These are phyloP conservation scores for Penicillium psychrosexuale DNA, from an alignment of 2,329 filamentous ascomycete species.

Conservation along the genomic window DNA sequence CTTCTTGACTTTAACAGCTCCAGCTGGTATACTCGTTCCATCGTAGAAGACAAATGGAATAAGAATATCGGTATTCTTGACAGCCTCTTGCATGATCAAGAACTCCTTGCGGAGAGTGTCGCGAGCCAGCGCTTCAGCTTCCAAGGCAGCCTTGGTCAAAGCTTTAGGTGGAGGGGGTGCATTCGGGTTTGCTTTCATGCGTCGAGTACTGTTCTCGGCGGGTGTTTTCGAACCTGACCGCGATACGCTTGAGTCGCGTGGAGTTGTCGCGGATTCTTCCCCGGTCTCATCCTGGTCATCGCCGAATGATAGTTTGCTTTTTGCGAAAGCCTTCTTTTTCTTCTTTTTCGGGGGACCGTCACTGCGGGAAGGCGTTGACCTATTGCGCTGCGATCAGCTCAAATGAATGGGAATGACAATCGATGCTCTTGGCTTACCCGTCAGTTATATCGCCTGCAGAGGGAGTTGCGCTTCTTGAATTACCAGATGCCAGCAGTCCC, in stretches of 20 bases:
- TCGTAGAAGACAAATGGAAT: slow-evolving; percentile 98
- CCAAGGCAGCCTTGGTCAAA: slow-evolving; percentile 70
- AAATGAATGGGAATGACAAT: slow-evolving; percentile 4
- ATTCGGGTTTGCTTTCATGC: slow-evolving; percentile 46
- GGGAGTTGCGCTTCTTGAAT: slow-evolving; percentile 53
- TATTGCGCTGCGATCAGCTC: slow-evolving; percentile 57
- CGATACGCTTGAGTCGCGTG: slow-evolving; percentile 40
- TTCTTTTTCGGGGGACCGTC: slow-evolving; percentile 49
- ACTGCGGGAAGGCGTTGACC: slow-evolving; percentile 50
- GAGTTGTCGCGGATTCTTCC: slow-evolving; percentile 37
- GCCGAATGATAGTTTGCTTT: slow-evolving; percentile 60
- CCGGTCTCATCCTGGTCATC: slow-evolving; percentile 59
- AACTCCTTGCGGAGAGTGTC: slow-evolving; percentile 78
- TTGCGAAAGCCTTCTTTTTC: slow-evolving; percentile 59
- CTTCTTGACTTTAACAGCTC: slow-evolving; percentile 82
- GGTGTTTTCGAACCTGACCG: slow-evolving; percentile 40
- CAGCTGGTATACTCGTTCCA: slow-evolving; percentile 82
- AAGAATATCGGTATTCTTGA: slow-evolving; percentile 83
- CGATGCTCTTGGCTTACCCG: slow-evolving; percentile 51
- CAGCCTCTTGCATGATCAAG: slow-evolving; percentile 72
- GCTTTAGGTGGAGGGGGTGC: slow-evolving; percentile 63
- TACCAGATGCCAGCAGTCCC: slow-evolving; percentile 41
- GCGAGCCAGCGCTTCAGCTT: slow-evolving; percentile 73
- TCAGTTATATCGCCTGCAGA: slow-evolving; percentile 48
- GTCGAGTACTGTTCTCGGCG: slow-evolving; percentile 31